These are phyloP conservation scores for Talaromyces adpressus DNA, from an alignment of 495 filamentous ascomycete species.

Conservation along the genomic window DNA sequence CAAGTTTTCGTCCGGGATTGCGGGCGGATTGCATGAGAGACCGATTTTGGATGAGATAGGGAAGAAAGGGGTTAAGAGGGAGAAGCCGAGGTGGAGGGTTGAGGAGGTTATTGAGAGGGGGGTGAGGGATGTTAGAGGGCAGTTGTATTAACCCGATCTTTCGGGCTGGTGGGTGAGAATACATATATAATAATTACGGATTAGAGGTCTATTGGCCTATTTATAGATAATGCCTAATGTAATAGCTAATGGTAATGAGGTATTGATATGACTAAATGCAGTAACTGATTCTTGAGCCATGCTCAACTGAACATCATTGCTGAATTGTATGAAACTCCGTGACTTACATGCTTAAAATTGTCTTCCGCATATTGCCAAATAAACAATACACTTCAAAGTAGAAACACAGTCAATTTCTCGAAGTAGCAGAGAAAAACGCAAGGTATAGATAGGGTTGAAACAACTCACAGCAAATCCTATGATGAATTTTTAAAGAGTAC, in stretches of 20 bases:
- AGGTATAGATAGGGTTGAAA: no score
- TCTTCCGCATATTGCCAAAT: no score
- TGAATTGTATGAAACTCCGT: no score
- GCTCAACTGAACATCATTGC: no score
- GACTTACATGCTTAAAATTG: no score
- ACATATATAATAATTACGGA: neutral
- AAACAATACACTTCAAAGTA: no score
- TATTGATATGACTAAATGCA: no score
- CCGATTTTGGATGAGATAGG: neutral
- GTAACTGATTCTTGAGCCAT: no score
- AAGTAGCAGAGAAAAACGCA: no score
- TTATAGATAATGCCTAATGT: neutral
- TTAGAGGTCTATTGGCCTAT: neutral
- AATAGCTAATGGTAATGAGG: neutral
- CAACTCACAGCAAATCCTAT: no score
- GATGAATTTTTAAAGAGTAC: no score
- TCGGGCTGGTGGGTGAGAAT: neutral
- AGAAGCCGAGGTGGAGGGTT: conserved; percentile 6
- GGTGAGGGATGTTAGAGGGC: neutral
- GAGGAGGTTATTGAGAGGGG: conserved; percentile 8
- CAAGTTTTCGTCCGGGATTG: conserved; percentile 81
- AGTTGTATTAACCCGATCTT: neutral
- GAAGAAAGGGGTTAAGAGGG: neutral
- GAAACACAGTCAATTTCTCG: no score
- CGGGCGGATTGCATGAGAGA: conserved; percentile 52